Evolutionary conservation across 192 early-diverging fungal genomes (phyloP).

Genomic region (Pilaira anomala): DNA sequence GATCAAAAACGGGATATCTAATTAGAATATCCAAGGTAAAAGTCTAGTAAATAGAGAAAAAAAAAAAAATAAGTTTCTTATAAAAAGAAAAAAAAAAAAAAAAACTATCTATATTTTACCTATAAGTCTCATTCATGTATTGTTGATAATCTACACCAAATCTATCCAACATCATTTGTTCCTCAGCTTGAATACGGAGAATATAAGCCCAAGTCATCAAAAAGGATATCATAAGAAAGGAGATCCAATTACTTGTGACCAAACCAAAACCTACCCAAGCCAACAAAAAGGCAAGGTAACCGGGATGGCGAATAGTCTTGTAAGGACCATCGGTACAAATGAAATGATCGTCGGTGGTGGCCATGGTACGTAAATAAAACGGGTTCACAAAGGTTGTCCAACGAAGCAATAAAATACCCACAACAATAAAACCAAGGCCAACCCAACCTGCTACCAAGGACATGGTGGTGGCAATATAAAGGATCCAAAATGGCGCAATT

Average conservation of each 20-base stretch:
- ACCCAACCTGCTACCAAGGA: constrained; percentile 21
- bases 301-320: constrained; percentile 37
- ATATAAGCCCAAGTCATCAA: constrained; percentile 19
- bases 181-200: constrained; percentile 34
- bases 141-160: constrained; percentile 44
- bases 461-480: neutral
- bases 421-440: constrained; percentile 30
- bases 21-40: no score
- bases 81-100: no score
- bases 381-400: constrained; percentile 32
- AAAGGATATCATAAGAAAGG: constrained; percentile 14
- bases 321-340: constrained; percentile 37
- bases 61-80: neutral
- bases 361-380: constrained; percentile 30
- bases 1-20: no score
- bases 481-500: constrained; percentile 4
- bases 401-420: constrained; percentile 17
- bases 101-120: constrained; percentile 1
- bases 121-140: constrained; percentile 33
- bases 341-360: constrained; percentile 32
- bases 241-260: constrained; percentile 21
- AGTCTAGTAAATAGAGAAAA: no score
- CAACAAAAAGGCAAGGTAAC: constrained; percentile 29
- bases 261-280: constrained; percentile 38
- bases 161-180: constrained; percentile 31